Evolutionary conservation across 2,329 filamentous ascomycete genomes (phyloP).

Genomic region (Rhynchosporium agropyri): DNA sequence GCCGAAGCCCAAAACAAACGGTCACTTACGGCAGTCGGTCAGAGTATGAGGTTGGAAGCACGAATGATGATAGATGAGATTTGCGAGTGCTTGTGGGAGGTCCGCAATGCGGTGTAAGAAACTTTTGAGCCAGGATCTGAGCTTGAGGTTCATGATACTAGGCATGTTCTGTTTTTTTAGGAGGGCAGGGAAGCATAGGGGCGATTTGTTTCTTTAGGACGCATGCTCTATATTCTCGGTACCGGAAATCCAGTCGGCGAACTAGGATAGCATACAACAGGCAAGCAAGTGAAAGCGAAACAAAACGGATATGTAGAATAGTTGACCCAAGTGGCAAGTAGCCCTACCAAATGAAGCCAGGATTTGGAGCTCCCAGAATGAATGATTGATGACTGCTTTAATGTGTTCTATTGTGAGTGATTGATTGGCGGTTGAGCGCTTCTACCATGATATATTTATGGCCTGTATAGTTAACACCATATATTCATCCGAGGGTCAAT

Average conservation of each 20-base stretch:
- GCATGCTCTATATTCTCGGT: neutral
- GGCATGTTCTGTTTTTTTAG: neutral
- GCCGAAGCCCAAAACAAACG: conserved; percentile 29
- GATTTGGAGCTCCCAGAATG: neutral
- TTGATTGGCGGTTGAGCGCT: neutral
- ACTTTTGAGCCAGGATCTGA: conserved; percentile 5
- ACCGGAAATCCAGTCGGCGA: conserved; percentile 11
- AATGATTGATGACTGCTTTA: neutral
- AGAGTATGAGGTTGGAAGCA: conserved; percentile 10
- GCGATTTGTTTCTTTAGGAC: conserved; percentile 17
- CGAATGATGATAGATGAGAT: too few relatives aligned
- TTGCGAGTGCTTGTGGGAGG: neutral
- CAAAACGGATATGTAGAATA: neutral
- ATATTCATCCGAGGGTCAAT: too few relatives aligned
- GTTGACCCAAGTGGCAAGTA: neutral
- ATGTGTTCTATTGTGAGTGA: neutral
- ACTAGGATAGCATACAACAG: conserved; percentile 15
- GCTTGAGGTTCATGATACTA: neutral
- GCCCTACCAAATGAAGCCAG: neutral
- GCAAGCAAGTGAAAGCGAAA: neutral
- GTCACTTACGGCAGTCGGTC: conserved; percentile 21
- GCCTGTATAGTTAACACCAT: too few relatives aligned
- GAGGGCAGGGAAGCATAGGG: neutral
- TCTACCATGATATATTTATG: neutral
- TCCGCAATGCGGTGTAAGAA: conserved; percentile 13